Base-by-base conservation (phyloP, 306 rosid genomes). In the Begonia loranthoides region DNA sequence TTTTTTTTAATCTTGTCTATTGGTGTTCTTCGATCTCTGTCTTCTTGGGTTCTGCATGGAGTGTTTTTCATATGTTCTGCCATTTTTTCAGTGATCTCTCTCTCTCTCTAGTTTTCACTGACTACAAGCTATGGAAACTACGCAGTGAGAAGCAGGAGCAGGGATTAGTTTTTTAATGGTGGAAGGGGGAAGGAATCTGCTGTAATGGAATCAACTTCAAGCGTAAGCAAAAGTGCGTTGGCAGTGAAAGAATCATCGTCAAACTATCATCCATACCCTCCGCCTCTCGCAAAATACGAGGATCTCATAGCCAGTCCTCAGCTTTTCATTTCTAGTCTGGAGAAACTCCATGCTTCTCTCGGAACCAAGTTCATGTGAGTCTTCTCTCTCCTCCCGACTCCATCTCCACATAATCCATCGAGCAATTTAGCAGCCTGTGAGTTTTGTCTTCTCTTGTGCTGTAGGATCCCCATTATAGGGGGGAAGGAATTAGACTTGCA, bases 321-420 rank as follows among this genome's bases (percentile, higher is more conserved):
- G 58, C 75, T 76, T 46, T 90, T 85, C 69, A 59, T 80, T 73
- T 34, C 40, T 15, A 63, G 87, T 54, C 70, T 90, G 78, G 83
- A 85, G 75, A 74, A 72, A 67, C 95, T 85, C 49, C 95, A 90
- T 49, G 50, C 77, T 40, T 16, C 67, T 21, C 64, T 85, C 84
- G 78, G 90, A 43, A 76, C 97, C 57, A 85, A 85, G 86, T 90
- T 85, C 70, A 85, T 82, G 97, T 85, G 76, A 56, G 81, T 24
- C 46, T 58, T 15, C 56, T 51, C 17, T 66, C 33, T 64, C 39
- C 3, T 54, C 17, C 54, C 4, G 1, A 14, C 33, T 28, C 16
- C 41, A 4, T 9, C 19, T 46, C 24, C 52, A 28, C 54, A 13
- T 43, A 53, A 36, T 12, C 47, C n/a, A n/a, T n/a, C n/a, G n/a